Evolutionary conservation across 2,329 filamentous ascomycete genomes (phyloP), one percentile per base, ranked within the genome.

Genomic region (Periconia sp.): DNA sequence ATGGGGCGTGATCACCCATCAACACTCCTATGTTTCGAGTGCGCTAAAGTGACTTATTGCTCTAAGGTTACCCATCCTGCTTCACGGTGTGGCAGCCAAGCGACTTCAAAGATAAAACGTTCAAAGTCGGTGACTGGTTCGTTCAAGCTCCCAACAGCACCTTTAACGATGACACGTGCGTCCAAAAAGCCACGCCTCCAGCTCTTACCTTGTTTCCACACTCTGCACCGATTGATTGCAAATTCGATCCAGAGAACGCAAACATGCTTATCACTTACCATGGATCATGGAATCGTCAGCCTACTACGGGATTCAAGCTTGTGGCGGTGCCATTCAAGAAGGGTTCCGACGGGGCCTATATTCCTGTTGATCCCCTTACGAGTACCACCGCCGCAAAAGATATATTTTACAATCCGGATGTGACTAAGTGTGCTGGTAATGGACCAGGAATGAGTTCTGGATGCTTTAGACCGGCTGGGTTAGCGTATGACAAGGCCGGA

Each of bases 221-320:
- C 70, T 87, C 82, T 57, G 87, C 88, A 0, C 89, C 89, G 0
- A 77, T 91, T 2, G 87, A 90, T 60, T 82, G 90, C 66, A 83
- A 84, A 55, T 91, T 91, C 74, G 77, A 82, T 59, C 63, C 77
- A 37, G 82, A 81, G 40, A 80, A 77, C 18, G 77, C 76, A 1
- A 74, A 76, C 11, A 86, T 86, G 3, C 91, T 83, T 68, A 75
- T 92, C 27, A 79, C 83, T 0, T 90, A 90, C 73, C 88, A 90
- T 68, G 88, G 88, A 10, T 86, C 82, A 68, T 90, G 88, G 85
- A 74, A 82, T 62, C 70, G 79, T n/a, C 61, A 68, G 10, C 64
- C 71, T 2, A 79, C 79, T 14, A 74, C 75, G 1, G 80, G 80
- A 2, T 82, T 82, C 68, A 80, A 81, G 60, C 58, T 82, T 43